Base-by-base conservation (phyloP, 805 yeast genomes). In the Pichia exigua region DNA sequence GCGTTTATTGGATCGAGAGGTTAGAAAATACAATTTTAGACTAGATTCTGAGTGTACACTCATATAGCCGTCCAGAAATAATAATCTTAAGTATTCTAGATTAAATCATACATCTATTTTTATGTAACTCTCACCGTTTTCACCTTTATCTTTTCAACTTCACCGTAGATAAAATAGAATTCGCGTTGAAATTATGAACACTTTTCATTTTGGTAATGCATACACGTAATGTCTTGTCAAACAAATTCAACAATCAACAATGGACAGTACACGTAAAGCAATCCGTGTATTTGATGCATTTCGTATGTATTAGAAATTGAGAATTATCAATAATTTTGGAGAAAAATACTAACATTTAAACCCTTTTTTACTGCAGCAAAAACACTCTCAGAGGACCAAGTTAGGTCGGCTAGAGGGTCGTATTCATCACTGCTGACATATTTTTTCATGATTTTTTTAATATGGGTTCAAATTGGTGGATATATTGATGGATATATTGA, bases 401-500 rank as follows among this genome's bases (percentile, higher is more conserved):
- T 85, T 46, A 73, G 88, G 57, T 85, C 95, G 1, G 69, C 78
- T 28, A 74, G 94, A 55, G 97, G 97, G 38, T 91, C 94, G 5
- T 64, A 79, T 18, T 79, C 90, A 17, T 83, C 96, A 0, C 58
- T 88, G 4, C 43, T 85, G 46, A 81, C 90, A 17, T 73, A 77
- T n/a, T 57, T 85, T 26, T 73, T 77, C 52, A 77, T 86, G 18
- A 60, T 88, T 17, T 79, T 89, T 61, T 71, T 91, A 39, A 66
- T 87, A 7, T 92, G 95, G 87, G 79, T 87, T 15, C 95, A 91
- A 63, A 68, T 90, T 28, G 96, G 97, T 9, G 84, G 86, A 15
- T 87, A 76, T 64, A 72, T 91, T 51, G 96, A 94, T 50, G 97
- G 97, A 2, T 76, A 76, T 51, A 77, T 85, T 9, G 89, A 83